Percentiles rank a stretch among this genome's conserved stretches.
Conservation (phyloP, 768 basidiomycete genomes). For the Boletus reticulatus region DNA sequence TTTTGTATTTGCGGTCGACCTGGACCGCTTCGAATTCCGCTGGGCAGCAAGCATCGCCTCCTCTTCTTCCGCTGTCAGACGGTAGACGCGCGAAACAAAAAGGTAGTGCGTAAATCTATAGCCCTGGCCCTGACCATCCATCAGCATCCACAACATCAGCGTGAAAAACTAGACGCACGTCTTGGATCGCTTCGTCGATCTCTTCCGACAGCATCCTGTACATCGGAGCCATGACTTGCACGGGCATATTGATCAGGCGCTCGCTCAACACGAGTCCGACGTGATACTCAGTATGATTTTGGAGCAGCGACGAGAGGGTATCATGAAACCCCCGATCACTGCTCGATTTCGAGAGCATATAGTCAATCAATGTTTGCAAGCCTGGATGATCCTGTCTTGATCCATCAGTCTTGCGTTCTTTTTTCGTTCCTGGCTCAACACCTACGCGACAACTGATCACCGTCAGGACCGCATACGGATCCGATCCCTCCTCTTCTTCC, state of each 20-base stretch:
- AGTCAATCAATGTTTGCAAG: conserved; percentile 66
- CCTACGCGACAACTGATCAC: conserved; percentile 75
- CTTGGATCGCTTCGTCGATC: conserved; percentile 65
- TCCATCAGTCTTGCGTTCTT: background rate
- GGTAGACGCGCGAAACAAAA: conserved; percentile 77
- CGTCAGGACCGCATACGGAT: conserved; percentile 87
- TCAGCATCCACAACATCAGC: background rate
- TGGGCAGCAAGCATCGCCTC: conserved; percentile 41
- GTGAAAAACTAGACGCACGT: conserved; percentile 42
- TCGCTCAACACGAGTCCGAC: conserved; percentile 87
- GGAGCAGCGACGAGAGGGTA: conserved; percentile 46
- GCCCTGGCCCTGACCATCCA: conserved; percentile 45
- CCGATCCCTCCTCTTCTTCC: conserved; percentile 48
- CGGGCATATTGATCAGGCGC: conserved; percentile 92
- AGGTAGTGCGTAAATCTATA: conserved; percentile 74
- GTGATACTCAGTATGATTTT: conserved; percentile 22
- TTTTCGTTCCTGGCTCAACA: background rate
- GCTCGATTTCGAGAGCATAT: conserved; percentile 62
- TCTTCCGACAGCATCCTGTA: conserved; percentile 87
- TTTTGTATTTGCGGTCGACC: conserved; percentile 6
- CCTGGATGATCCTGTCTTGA: conserved; percentile 62
- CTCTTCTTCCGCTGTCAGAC: conserved; percentile 69
- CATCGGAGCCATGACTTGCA: conserved; percentile 89
- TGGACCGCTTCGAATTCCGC: conserved; percentile 40
- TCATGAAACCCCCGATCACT: conserved; percentile 48